Conservation (phyloP, 1,284 basidiomycete genomes). For the Pseudozyma sp. region DNA sequence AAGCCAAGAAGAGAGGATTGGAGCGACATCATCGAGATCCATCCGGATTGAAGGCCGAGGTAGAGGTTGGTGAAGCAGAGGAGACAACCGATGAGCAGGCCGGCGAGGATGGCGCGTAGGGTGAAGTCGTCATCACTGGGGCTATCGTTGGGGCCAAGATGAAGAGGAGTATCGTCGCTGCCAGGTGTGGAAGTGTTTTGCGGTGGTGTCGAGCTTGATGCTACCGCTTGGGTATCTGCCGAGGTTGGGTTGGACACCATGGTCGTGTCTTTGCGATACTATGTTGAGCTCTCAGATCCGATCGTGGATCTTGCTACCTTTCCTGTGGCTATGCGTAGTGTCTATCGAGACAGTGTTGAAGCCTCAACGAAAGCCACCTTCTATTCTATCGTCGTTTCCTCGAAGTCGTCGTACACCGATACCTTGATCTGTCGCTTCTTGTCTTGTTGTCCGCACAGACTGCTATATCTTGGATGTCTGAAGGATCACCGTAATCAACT, state of each 20-base stretch:
- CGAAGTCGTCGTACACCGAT: too few relatives aligned
- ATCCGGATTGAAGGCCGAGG: slow-evolving; percentile 81
- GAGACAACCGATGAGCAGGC: slow-evolving; percentile 78
- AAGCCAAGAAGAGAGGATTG: slow-evolving; percentile 92
- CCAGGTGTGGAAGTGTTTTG: neutral
- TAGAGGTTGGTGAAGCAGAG: slow-evolving; percentile 82
- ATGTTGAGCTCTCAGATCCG: too few relatives aligned
- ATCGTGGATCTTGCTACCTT: too few relatives aligned
- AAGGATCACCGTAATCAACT: too few relatives aligned
- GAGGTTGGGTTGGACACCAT: slow-evolving; percentile 17
- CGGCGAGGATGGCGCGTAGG: slow-evolving; percentile 73
- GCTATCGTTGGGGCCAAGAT: neutral
- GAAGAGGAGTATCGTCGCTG: neutral
- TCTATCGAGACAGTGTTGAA: too few relatives aligned
- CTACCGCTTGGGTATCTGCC: neutral
- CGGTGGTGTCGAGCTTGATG: neutral
- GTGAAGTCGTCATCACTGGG: slow-evolving; percentile 38
- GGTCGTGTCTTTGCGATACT: neutral
- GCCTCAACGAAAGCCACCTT: too few relatives aligned
- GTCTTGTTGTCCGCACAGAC: too few relatives aligned
- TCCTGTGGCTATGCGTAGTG: too few relatives aligned
- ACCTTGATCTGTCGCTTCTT: too few relatives aligned
- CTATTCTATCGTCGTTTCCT: too few relatives aligned
- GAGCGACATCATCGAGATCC: slow-evolving; percentile 90
- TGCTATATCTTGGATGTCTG: too few relatives aligned